Base-by-base conservation (phyloP, 225 moss, liverwort and hornwort species). In the Anthoceros angustus region DNA sequence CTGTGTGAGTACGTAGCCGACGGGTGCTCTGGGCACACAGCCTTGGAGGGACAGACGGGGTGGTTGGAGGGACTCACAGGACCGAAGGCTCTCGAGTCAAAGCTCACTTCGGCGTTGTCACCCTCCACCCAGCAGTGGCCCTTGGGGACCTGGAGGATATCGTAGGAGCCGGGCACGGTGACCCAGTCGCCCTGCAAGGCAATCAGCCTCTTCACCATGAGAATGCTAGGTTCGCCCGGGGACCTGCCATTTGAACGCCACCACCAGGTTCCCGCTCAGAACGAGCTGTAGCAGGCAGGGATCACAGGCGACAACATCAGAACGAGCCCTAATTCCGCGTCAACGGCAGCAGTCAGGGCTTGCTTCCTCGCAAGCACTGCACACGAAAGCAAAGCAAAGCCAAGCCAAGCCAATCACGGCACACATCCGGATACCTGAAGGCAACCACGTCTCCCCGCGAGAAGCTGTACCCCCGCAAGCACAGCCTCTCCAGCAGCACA, bases 41-140 rank as follows among this genome's bases (percentile, higher is more conserved):
- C 40, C 18, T 68, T 20, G 61, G 68, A 68, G 0, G 32, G 41
- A 65, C 39, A 65, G 40, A 32, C 14, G 39, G 7, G 42, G 38
- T 23, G 55, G 62, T 65, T 49, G 39, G 40, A 38, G 38, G 32
- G 7, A 84, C 92, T 88, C 64, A 98, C 92, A 7, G 95, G 95
- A 43, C 95, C 95, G 73, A 98, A 98, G 42, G 86, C 86, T 75
- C 92, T 98, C 6, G 95, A 98, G 76, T 98, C 92, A 68, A 98
- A 70, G 72, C 92, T 98, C 67, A 89, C 76, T 62, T 92, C 85
- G 45, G 77, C 92, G 69, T 89, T 92, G 72, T 92, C 92, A 42
- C 95, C 92, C 84, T 98, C 92, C 72, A 98, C 95, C 95, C 92
- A 98, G 75, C 95, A 98, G 76, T 98, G 95, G 49, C 92, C 95